A percentile compares a stretch with the other conserved stretches of the same genome.
These are phyloP conservation scores for Scheffersomyces segobiensis DNA, from an alignment of 1,139 yeast genomes.

Conservation along the genomic window DNA sequence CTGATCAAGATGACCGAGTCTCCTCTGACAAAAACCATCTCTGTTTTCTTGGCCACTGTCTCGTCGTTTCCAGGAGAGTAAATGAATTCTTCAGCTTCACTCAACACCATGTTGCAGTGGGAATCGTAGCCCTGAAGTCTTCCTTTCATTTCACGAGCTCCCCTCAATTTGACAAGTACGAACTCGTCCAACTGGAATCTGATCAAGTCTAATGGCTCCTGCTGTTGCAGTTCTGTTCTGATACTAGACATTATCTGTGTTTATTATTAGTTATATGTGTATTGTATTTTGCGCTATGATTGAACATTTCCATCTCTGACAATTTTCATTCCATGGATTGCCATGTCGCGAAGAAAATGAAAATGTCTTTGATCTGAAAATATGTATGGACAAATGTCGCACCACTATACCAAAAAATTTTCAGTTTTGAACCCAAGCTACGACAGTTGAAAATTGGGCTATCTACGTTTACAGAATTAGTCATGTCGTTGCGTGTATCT, in stretches of 20 bases:
- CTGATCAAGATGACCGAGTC: constrained; percentile 87
- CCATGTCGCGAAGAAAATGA: background rate
- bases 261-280: background rate
- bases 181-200: constrained; percentile 84
- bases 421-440: background rate
- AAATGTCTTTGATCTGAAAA: background rate
- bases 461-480: background rate
- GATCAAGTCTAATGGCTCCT: constrained; percentile 81
- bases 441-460: background rate
- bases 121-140: constrained; percentile 93
- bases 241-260: constrained; percentile 32
- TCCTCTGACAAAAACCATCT: constrained; percentile 94
- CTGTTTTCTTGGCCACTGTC: constrained; percentile 61
- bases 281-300: background rate
- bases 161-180: constrained; percentile 87
- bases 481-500: background rate
- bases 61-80: constrained; percentile 52
- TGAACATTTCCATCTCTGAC: background rate
- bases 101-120: constrained; percentile 92
- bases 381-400: constrained; percentile 1
- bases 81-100: constrained; percentile 88
- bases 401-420: background rate
- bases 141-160: constrained; percentile 93
- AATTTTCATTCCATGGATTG: background rate
- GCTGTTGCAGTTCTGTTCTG: constrained; percentile 36